Conservation (phyloP, 768 basidiomycete species). For the Phanerodontia chrysosporium region DNA sequence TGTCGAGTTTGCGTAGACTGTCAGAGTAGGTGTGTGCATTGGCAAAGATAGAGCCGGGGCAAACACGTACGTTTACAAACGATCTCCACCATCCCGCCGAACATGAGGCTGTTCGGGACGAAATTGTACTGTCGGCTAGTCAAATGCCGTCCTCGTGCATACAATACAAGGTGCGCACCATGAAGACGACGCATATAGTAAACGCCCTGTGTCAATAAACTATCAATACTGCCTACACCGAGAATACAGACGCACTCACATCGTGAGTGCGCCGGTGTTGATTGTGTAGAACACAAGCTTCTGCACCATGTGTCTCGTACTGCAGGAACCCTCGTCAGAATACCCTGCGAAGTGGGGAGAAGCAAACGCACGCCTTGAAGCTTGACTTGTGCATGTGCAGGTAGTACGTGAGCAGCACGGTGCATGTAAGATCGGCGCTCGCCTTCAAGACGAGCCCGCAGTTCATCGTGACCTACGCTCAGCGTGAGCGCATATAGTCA, state of each 20-base stretch:
- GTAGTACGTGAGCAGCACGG: conserved; percentile 4
- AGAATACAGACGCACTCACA: too few species aligned
- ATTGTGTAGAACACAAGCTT: conserved; percentile 1
- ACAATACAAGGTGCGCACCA: not conserved
- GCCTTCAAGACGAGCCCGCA: conserved; percentile 1
- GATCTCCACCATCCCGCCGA: conserved; percentile 4
- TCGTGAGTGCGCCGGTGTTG: conserved; percentile 5
- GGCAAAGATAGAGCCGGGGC: not conserved
- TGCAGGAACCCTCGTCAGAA: not conserved
- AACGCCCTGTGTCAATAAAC: too few species aligned
- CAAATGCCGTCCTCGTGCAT: too few species aligned
- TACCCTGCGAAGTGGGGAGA: not conserved
- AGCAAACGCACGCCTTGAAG: not conserved
- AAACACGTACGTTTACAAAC: not conserved
- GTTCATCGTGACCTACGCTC: conserved; percentile 6
- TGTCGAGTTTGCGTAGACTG: not conserved
- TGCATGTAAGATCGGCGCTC: not conserved
- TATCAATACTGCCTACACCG: too few species aligned
- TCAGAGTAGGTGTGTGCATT: not conserved
- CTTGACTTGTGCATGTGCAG: not conserved
- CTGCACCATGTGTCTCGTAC: not conserved
- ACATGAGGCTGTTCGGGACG: not conserved
- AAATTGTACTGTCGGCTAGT: too few species aligned
- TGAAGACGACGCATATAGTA: not conserved
- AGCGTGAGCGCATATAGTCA: not conserved